Evolutionary conservation across 306 rosid genomes (phyloP), one percentile per base, ranked within the genome.

Genomic region (Cicer bijugum): DNA sequence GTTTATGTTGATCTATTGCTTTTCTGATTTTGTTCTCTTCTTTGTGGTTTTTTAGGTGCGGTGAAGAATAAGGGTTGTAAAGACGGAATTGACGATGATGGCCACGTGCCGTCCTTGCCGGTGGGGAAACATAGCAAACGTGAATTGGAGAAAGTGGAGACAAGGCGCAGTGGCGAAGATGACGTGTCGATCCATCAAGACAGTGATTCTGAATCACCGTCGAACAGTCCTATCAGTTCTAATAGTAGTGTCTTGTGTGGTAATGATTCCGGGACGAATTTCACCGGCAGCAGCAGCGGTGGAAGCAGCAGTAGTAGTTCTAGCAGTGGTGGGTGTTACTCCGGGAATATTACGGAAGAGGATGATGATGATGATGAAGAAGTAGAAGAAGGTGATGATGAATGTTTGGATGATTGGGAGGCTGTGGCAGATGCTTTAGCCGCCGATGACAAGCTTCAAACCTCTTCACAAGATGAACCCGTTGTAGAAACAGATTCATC

Each of bases 401-500:
- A 77, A 4, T 87, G 96, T 78, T 85, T 94, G 86, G 99, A 94
- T 82, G 99, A 94, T 82, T 94, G 99, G 99, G 99, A 94, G 89
- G 96, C 95, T 42, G 59, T 94, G 88, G 99, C 99, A 2, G 99
- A 94, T 76, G 96, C 99, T 64, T 80, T 91, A 80, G 97, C 91
- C 16, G 97, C 96, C 65, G 73, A 86, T 67, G 98, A 89, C 76
- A 88, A 87, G 88, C 85, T 33, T 7, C 69, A 79, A 52, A 85
- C 81, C 12, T 80, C 63, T 5, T 72, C 79, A 50, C 64, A 15
- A 0, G 62, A 59, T 64, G 83, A 86, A 66, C 62, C 78, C 0
- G 75, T 44, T 67, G 71, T 67, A 37, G 85, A 87, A 72, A 42
- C 10, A 39, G 85, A 10, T 77, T 82, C 72, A 5, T 76, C 86